Evolutionary conservation across 2,329 filamentous ascomycete species (phyloP).

Genomic region (Phoma sp.): DNA sequence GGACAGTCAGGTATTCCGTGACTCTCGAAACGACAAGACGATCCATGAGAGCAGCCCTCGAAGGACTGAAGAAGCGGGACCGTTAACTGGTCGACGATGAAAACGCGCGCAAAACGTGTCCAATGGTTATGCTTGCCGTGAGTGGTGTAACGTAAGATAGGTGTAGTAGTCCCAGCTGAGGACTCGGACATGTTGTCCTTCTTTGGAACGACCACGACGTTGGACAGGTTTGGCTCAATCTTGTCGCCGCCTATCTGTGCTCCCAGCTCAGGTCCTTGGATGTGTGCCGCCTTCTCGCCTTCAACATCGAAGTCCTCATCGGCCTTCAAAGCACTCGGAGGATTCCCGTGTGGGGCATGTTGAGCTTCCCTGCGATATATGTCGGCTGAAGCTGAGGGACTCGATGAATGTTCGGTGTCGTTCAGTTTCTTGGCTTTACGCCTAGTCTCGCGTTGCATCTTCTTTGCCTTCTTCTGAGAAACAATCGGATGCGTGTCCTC

Average conservation of each 20-base stretch:
- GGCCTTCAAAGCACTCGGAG: not conserved
- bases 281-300: not conserved
- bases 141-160: not conserved
- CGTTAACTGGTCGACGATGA: conserved; percentile 27
- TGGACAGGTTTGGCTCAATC: not conserved
- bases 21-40: conserved; percentile 23
- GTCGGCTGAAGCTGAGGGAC: not conserved
- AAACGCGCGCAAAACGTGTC: conserved; percentile 18
- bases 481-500: conserved; percentile 6
- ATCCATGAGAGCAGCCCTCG: conserved; percentile 10
- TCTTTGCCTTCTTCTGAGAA: conserved; percentile 36
- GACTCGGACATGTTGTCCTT: not conserved
- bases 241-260: not conserved
- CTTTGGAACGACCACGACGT: not conserved
- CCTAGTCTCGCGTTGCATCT: conserved; percentile 23
- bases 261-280: not conserved
- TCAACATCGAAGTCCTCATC: not conserved
- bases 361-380: not conserved
- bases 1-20: conserved; percentile 29
- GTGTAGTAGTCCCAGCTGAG: not conserved
- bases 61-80: conserved; percentile 8
- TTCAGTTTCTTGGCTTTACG: conserved; percentile 31
- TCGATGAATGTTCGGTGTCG: not conserved
- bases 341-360: not conserved
- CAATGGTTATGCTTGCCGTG: conserved; percentile 30